These are phyloP conservation scores for Leccinum rimulosum DNA, from an alignment of 768 basidiomycete genomes.

Conservation along the genomic window DNA sequence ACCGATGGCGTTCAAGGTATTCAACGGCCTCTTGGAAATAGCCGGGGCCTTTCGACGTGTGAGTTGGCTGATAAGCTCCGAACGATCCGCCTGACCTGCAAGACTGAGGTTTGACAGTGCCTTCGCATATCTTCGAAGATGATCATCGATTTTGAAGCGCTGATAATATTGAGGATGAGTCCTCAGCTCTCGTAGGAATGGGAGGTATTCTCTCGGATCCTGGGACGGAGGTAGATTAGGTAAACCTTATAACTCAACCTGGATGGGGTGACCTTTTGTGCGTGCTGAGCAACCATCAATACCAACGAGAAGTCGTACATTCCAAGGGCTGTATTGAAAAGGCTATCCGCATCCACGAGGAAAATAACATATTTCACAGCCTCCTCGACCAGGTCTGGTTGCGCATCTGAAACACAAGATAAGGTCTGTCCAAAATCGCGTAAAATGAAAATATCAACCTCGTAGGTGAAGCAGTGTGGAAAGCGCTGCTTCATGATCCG, in stretches of 20 bases:
- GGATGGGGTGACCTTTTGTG: constrained; percentile 76
- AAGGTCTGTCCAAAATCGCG: not conserved
- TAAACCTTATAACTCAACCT: constrained; percentile 2
- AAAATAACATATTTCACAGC: constrained; percentile 99
- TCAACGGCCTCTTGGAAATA: constrained; percentile 76
- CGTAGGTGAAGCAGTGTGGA: constrained; percentile 70
- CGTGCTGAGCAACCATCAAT: constrained; percentile 93
- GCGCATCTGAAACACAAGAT: constrained; percentile 27
- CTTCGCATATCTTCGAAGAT: constrained; percentile 71
- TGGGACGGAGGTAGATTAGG: constrained; percentile 32
- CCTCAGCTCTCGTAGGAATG: constrained; percentile 89
- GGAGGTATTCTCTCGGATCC: constrained; percentile 98
- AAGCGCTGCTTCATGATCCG: constrained; percentile 87
- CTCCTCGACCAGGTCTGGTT: constrained; percentile 84
- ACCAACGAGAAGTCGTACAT: constrained; percentile 99
- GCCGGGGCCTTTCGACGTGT: constrained; percentile 47
- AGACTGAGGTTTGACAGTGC: constrained; percentile 73
- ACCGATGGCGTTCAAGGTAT: constrained; percentile 75
- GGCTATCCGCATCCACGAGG: constrained; percentile 85
- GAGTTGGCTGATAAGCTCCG: not conserved
- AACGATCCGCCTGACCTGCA: constrained; percentile 51
- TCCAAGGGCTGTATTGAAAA: constrained; percentile 93
- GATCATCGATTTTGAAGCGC: constrained; percentile 88
- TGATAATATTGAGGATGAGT: constrained; percentile 76
- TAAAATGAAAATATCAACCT: constrained; percentile 43